A percentile compares a stretch with the other conserved stretches of the same genome.
These are phyloP conservation scores for Diplodia corticola DNA, from an alignment of 2,329 filamentous ascomycete genomes.

Conservation along the genomic window DNA sequence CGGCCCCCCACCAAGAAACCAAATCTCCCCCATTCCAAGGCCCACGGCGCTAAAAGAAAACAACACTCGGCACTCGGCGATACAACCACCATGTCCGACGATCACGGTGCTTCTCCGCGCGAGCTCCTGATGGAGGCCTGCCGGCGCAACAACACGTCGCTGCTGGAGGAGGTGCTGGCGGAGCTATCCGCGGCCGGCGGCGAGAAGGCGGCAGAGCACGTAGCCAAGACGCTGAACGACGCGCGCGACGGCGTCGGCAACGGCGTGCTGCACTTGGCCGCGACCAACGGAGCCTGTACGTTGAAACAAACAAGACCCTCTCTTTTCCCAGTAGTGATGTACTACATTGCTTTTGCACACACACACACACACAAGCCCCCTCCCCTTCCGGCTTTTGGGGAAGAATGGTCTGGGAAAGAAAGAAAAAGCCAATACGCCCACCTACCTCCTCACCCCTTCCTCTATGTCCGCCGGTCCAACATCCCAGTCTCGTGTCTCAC, in stretches of 20 bases:
- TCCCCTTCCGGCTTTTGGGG: neutral
- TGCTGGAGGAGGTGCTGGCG: conserved; percentile 72
- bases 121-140: conserved; percentile 91
- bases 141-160: conserved; percentile 85
- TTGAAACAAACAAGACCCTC: conserved; percentile 27
- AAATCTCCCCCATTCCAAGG: neutral
- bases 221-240: conserved; percentile 78
- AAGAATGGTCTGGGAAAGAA: neutral
- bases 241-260: conserved; percentile 85
- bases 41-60: neutral
- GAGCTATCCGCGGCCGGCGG: conserved; percentile 57
- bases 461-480: neutral
- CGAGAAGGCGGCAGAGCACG: conserved; percentile 56
- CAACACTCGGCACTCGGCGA: neutral
- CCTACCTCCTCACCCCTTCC: neutral
- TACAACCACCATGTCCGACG: conserved; percentile 7
- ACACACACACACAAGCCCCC: neutral
- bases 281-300: conserved; percentile 80
- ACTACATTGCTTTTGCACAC: neutral
- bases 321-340: neutral
- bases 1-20: neutral
- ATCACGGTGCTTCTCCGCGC: conserved; percentile 76
- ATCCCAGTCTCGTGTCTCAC: neutral
- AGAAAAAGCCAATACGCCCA: neutral
- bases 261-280: conserved; percentile 86